Base-by-base conservation (phyloP, 495 filamentous ascomycete genomes). In the Tuber aestivum region DNA sequence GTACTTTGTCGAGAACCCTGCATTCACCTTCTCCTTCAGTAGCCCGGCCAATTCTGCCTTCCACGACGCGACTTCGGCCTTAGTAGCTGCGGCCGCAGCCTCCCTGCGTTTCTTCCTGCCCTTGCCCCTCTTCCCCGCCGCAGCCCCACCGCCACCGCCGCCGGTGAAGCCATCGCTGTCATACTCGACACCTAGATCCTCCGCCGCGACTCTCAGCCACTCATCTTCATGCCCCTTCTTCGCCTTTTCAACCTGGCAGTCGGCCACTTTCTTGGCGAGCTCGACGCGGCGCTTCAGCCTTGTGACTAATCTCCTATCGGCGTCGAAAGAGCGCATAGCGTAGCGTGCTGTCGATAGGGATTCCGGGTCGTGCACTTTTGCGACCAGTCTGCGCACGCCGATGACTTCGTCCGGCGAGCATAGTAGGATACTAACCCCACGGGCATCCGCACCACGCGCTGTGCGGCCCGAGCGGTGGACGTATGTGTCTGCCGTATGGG, bases 381-480 rank as follows among this genome's bases (percentile, higher is more conserved):
- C 91, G 21, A 95, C 89, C 4, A 99, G 89, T 41, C 95, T 88
- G 50, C 93, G 87, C 32, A 94, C 93, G 2, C 92, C 92, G 9
- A 89, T 87, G 27, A 94, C 93, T 85, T 99, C 95, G 75, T 97
- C 94, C 0, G 95, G 95, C 0, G 93, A 89, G 83, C 95, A 97
- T 50, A 99, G 89, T 12, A 99, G 84, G 73, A 99, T 88, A 83
- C 92, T 94, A 37, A 92, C 88, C 73, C 95, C 95, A 0, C 87
- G 87, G 21, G 88, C 88, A 38, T 90, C 87, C 7, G 70, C 27
- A 10, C 92, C 95, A 81, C 95, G 92, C 4, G 96, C 95, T 3
- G 95, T 98, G 80, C 95, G 93, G 38, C 95, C 95, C 6, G 96
- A 97, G 74, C 95, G 91, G 82, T 99, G 95, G 38, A 99, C 94